phyloP scores from a whole-genome alignment of 208 protist genomes.

The Acanthamoeba divionensis region DNA sequence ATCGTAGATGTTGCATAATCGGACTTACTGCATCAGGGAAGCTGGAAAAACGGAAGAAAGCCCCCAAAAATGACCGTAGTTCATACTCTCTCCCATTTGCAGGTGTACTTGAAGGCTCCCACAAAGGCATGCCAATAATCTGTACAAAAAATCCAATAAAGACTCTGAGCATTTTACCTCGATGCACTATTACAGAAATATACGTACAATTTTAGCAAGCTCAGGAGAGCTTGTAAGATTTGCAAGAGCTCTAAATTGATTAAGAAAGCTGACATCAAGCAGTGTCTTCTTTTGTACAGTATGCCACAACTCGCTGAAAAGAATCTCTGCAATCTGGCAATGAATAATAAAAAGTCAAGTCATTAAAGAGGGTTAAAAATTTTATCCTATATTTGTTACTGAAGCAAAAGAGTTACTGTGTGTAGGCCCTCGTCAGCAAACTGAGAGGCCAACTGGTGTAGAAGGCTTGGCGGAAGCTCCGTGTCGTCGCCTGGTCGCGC shows the following conservation, averaged over 20 bases:
- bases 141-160: background rate
- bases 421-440: conserved; percentile 19
- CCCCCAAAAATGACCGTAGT: background rate
- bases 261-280: background rate
- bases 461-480: background rate
- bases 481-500: background rate
- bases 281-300: background rate
- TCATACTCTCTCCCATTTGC: conserved; percentile 2
- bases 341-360: background rate
- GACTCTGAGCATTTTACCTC: background rate
- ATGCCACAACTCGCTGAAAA: background rate
- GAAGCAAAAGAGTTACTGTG: background rate
- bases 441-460: conserved; percentile 13
- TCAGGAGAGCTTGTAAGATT: background rate
- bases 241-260: background rate
- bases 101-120: background rate
- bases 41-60: conserved; percentile 29
- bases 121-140: background rate
- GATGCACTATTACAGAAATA: background rate
- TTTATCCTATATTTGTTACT: background rate
- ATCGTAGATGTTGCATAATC: background rate
- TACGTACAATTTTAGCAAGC: background rate
- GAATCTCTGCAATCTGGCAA: background rate
- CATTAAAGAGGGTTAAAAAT: background rate
- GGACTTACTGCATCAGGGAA: conserved; percentile 16